Base-by-base conservation (phyloP, 1,284 basidiomycete genomes). In the Ganoderma sinense region DNA sequence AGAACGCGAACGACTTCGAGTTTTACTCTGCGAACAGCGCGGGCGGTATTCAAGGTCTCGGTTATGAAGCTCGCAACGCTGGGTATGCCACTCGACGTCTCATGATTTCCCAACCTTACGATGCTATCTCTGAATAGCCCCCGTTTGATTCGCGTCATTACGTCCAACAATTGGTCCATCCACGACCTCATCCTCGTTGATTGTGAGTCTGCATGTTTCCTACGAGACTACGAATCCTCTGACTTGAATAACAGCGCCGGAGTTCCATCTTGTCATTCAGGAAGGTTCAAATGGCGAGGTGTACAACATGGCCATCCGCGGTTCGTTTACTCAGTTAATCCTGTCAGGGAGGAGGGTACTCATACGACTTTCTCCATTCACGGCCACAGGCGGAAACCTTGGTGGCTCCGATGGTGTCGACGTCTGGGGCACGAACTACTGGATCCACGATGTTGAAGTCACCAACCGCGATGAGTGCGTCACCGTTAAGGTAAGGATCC, bases 401-500 rank as follows among this genome's bases (percentile, higher is more conserved):
- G 81, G 81, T 36, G 80, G 80, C 14, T 80, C 80, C 1, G 81
- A 82, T 65, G 81, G 81, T 8, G 74, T 82, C 31, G 81, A 82
- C 64, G 77, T 82, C 14, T 79, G 76, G 69, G 81, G 81, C 18
- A 69, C 71, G 13, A 82, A 82, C 73, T 70, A 80, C 68, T 80
- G 80, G 78, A 77, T 82, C 20, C 82, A 82, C 63, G 80, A 82
- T 65, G 76, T 82, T 36, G 80, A 81, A 66, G 80, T 82, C 8
- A 82, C 81, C 16, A 82, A 82, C 74, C 79, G 80, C 43, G 81
- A 82, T 68, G 81, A 82, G 64, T 82, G 81, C 62, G 80, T 82
- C 6, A 81, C 80, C 10, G 77, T 82, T 70, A 82, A 82, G 70
- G 74, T 75, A 16, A 14, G 67, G 11, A 4, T 29, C 26, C 2